Base-by-base conservation (phyloP, 2,329 filamentous ascomycete species). In the Pseudocercospora crystallina region DNA sequence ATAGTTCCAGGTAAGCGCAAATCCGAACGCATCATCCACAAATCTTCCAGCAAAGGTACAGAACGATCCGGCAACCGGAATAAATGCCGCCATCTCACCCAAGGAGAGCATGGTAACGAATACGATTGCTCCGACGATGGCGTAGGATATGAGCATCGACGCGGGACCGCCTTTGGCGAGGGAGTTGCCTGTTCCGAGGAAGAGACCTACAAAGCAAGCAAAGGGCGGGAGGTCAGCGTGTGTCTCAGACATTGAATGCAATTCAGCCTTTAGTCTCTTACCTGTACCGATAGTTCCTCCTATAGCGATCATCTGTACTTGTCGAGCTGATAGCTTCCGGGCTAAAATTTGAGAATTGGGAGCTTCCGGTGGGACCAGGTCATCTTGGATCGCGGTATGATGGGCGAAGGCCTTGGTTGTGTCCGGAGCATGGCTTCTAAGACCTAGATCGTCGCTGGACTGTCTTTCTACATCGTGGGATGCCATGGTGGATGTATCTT, bases 71-170 rank as follows among this genome's bases (percentile, higher is more conserved):
- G 82, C 80, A 61, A 90, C 77, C 43, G 89, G 89, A 30, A 92
- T 71, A 85, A 87, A 94, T 45, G 88, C 80, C 8, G 87, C 86
- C 87, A 94, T 92, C 71, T 92, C 88, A 57, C 87, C 88, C 3
- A 94, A 80, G 47, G 82, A 85, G 51, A 84, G 83, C 87, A 92
- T 90, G 58, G 91, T 87, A 42, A 89, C 73, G 70, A 84, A 94
- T 59, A 92, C 88, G 55, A 92, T 72, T 35, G 83, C 72, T 55
- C 86, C 86, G 57, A 89, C 80, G 54, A 86, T 70, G 29, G 81
- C 76, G 71, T 89, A 89, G 10, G 83, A 83, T 65, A 89, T 85
- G 57, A 89, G 76, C 68, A 89, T 81, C 8, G 84, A 82, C 17
- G 74, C 85, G 41, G 86, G 86, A 20, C 73, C 74, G 53, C 73